Evolutionary conservation across 78 protist genomes (phyloP), one percentile per base, ranked within the genome.

Genomic region (Chrysochromulina parva): DNA sequence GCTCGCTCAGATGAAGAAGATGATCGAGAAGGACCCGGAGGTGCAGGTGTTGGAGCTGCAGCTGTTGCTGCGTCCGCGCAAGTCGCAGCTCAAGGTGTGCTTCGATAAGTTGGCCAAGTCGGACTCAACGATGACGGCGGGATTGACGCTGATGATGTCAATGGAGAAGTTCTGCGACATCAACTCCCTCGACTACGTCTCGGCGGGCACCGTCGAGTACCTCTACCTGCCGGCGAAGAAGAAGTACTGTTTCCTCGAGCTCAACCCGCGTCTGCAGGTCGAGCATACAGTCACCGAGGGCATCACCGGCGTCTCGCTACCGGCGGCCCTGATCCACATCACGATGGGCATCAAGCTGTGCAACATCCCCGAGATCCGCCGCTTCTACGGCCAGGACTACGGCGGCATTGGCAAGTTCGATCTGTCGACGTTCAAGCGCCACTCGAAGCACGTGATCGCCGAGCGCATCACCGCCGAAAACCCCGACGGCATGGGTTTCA

Each of bases 381-480:
- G 54, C 53, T 62, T 96, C 58, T 81, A 62, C 82, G 94, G 91
- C 50, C 67, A 66, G 57, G 84, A 85, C 71, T 86, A 90, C 10
- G 24, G 55, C 58, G 94, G 78, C 13, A 22, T 9, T 0, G 4
- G 50, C 16, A 13, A 0, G 14, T 93, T 97, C 67, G 97, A 96
- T 90, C 93, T 97, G 86, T 58, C 74, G 73, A 92, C 24, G 74
- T 22, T 52, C 85, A 16, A 60, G 59, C 38, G 38, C 38, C 71
- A 26, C 86, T 11, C n/a, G 59, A 7, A n/a, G 24, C 98, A 97
- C 93, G 96, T 94, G 65, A 95, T 98, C 26, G 99, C 99, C 19
- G 96, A 90, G 50, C 95, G 99, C 66, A 97, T 98, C 87, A 98
- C 99, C 3, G 98, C 98, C 71, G 99, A 98, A 91, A 97, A 98